phyloP scores from a whole-genome alignment of 2,329 filamentous ascomycete species.

The Paraphaeosphaeria sporulosa region DNA sequence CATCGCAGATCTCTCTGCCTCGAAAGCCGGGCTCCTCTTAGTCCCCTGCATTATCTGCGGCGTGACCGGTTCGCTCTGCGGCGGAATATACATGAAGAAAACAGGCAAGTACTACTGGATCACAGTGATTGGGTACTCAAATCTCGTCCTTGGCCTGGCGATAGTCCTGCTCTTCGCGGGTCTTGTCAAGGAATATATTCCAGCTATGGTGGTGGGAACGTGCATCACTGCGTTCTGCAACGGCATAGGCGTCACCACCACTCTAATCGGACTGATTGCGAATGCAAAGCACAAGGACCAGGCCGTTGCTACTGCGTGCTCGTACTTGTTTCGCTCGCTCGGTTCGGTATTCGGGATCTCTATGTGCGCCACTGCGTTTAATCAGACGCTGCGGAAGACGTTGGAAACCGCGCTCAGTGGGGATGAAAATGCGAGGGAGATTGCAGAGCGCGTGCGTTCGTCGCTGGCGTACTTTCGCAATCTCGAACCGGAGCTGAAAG shows the following conservation, averaged over 20 bases:
- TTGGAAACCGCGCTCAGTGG: constrained; percentile 63
- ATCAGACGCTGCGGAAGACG: constrained; percentile 68
- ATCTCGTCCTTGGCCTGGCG: constrained; percentile 63
- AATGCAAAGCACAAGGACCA: constrained; percentile 73
- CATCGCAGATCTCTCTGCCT: constrained; percentile 69
- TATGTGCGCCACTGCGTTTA: constrained; percentile 74
- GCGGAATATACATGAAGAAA: constrained; percentile 72
- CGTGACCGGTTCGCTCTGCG: constrained; percentile 70
- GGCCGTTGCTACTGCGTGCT: constrained; percentile 78
- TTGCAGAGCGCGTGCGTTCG: constrained; percentile 73
- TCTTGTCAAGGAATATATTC: constrained; percentile 56
- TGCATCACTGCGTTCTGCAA: constrained; percentile 62
- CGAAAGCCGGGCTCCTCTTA: constrained; percentile 69
- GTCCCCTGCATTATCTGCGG: constrained; percentile 70
- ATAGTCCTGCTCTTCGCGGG: constrained; percentile 67
- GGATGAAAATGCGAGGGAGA: constrained; percentile 67
- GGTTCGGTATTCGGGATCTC: constrained; percentile 72
- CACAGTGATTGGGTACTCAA: constrained; percentile 64
- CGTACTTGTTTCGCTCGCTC: constrained; percentile 80
- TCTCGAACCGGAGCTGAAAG: constrained; percentile 67
- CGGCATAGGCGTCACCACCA: constrained; percentile 72
- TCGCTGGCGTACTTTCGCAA: constrained; percentile 73
- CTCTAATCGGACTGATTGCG: constrained; percentile 74
- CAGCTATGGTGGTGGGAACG: constrained; percentile 65
- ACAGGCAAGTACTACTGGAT: constrained; percentile 77